Percentiles rank a stretch among this genome's conserved stretches.
Evolutionary conservation across 2,329 filamentous ascomycete genomes (phyloP).

Genomic region (Penicillium nordicum): DNA sequence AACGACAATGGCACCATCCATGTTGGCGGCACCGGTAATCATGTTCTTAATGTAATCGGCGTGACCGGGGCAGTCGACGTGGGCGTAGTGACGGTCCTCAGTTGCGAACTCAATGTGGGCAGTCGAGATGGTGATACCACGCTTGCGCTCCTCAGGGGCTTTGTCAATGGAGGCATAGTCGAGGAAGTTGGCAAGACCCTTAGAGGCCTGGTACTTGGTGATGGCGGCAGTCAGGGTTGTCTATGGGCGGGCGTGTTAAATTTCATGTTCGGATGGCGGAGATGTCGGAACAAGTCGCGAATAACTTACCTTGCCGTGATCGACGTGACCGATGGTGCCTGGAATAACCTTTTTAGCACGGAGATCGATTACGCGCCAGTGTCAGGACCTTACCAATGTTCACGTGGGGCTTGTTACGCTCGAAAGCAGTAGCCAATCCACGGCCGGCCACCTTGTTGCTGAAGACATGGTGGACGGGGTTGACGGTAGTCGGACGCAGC

Average conservation of each 20-base stretch:
- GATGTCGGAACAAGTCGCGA: conserved; percentile 8
- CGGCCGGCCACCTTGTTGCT: conserved; percentile 47
- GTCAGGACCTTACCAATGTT: conserved; percentile 73
- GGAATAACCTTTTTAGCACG: conserved; percentile 1
- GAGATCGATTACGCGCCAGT: neutral
- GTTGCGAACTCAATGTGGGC: conserved; percentile 98
- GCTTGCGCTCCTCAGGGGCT: conserved; percentile 98
- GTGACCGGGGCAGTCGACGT: conserved; percentile 99
- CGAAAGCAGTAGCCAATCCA: conserved; percentile 64
- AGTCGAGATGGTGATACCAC: conserved; percentile 98
- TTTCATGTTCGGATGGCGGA: neutral
- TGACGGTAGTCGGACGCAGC: conserved; percentile 63
- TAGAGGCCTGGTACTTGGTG: conserved; percentile 95
- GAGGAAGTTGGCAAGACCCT: conserved; percentile 89
- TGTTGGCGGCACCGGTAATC: conserved; percentile 99
- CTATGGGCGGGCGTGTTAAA: conserved; percentile 48
- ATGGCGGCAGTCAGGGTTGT: conserved; percentile 98
- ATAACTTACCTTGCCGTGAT: conserved; percentile 87
- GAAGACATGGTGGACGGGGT: conserved; percentile 66
- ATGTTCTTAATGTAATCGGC: conserved; percentile 99
- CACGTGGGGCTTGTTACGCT: conserved; percentile 93
- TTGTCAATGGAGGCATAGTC: conserved; percentile 99
- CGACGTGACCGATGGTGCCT: conserved; percentile 98
- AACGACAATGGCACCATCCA: conserved; percentile 98
- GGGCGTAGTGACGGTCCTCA: conserved; percentile 91